Conservation (phyloP, 164 flowering plant genomes). For the Sextonia rubra region DNA sequence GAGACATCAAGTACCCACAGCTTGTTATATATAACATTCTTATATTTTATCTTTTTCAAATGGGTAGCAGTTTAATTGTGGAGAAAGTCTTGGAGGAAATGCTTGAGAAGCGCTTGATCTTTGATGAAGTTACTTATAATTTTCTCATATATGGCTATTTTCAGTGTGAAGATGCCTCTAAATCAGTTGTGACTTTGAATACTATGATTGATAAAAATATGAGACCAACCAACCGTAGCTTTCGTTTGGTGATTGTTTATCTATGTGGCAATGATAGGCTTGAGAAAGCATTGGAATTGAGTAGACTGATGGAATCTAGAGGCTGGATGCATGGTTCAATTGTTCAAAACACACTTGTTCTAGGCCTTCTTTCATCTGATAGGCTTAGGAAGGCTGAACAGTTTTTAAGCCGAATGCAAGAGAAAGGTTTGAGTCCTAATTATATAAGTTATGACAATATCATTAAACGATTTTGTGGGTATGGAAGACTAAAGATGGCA, state of each 20-base stretch:
- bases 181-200: slow-evolving; percentile 37
- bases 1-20: slow-evolving; percentile 18
- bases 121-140: slow-evolving; percentile 58
- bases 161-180: slow-evolving; percentile 33
- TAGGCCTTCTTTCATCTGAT: slow-evolving; percentile 43
- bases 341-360: slow-evolving; percentile 47
- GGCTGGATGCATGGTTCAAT: slow-evolving; percentile 55
- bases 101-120: slow-evolving; percentile 30
- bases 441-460: slow-evolving; percentile 44
- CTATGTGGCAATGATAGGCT: slow-evolving; percentile 37
- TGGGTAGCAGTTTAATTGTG: slow-evolving; percentile 24
- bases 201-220: slow-evolving; percentile 53
- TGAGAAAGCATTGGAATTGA: slow-evolving; percentile 45
- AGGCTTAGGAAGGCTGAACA: slow-evolving; percentile 53
- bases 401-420: slow-evolving; percentile 39
- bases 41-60: slow-evolving; percentile 46
- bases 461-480: slow-evolving; percentile 42
- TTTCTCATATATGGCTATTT: slow-evolving; percentile 59
- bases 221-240: slow-evolving; percentile 58
- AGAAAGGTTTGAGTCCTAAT: slow-evolving; percentile 38
- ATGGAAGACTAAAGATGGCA: slow-evolving; percentile 47
- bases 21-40: slow-evolving; percentile 49
- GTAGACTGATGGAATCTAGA: slow-evolving; percentile 54
- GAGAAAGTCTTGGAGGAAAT: slow-evolving; percentile 38
- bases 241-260: slow-evolving; percentile 38